phyloP scores from a whole-genome alignment of 2,329 filamentous ascomycete genomes.

The Claviceps paspali region DNA sequence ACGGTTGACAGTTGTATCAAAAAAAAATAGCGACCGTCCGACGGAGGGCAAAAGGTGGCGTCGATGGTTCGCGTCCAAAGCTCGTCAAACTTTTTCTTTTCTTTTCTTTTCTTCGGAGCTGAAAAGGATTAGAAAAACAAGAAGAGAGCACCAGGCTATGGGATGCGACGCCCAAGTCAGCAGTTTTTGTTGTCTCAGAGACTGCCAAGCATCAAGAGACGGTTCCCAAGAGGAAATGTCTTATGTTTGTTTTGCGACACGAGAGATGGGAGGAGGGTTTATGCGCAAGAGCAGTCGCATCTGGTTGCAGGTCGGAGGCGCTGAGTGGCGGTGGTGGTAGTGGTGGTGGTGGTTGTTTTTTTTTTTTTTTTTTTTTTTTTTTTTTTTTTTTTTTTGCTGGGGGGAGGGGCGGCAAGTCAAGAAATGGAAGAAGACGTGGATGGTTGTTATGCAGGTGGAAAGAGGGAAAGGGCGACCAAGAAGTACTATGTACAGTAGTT shows the following conservation, averaged over 20 bases:
- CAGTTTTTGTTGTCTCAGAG: not conserved
- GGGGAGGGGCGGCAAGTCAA: too few relatives aligned
- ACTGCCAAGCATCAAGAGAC: not conserved
- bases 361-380: not conserved
- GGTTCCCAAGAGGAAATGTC: not conserved
- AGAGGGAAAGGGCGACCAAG: too few relatives aligned
- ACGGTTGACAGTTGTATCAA: too few relatives aligned
- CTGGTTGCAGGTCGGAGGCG: conserved; percentile 1
- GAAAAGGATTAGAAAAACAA: not conserved
- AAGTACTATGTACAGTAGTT: too few relatives aligned
- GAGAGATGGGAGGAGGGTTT: conserved; percentile 1
- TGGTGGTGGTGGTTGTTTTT: conserved; percentile 1
- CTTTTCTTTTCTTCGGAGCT: too few relatives aligned
- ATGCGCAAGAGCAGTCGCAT: conserved; percentile 5
- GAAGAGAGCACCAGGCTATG: not conserved
- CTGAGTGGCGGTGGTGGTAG: not conserved
- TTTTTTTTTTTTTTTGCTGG: too few relatives aligned
- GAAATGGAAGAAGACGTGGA: too few relatives aligned
- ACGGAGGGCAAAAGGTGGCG: not conserved
- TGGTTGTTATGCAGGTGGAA: too few relatives aligned
- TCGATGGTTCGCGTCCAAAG: not conserved
- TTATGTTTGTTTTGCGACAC: not conserved
- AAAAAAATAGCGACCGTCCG: not conserved
- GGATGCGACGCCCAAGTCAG: too few relatives aligned
- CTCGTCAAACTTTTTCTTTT: conserved; percentile 5